Base-by-base conservation (phyloP, 2,329 filamentous ascomycete species). In the Ophiobolus disseminans region DNA sequence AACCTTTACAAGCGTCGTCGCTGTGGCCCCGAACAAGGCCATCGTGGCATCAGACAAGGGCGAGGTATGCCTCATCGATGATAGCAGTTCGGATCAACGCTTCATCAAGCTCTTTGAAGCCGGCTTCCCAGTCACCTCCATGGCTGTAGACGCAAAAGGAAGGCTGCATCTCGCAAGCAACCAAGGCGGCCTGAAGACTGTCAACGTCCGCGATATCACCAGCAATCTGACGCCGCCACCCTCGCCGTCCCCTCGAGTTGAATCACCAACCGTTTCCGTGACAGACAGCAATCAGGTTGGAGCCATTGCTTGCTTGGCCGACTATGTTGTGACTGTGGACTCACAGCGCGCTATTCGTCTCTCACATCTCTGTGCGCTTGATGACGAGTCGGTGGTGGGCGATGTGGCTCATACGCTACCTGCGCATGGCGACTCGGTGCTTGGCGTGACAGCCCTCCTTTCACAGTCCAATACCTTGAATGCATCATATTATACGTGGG, bases 401-500 rank as follows among this genome's bases (percentile, higher is more conserved):
- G 62, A 70, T 7, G 60, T 65, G 26, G 54, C 74, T 16, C 69
- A 74, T n/a, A 71, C 76, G 8, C 72, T 86, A 40, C 76, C 80
- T 3, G 83, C 82, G 13, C 84, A 87, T 63, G 76, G 78, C 36
- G 81, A 82, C 51, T 75, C 82, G 17, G 80, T 86, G 4, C 73
- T 91, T 32, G 94, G 94, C 11, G 86, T 97, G 1, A 82, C 86
- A 42, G 57, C 57, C 16, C 73, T 85, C 0, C 75, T 97, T 4
- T 72, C 80, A 3, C 76, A 77, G 17, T 80, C 84, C 0, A 89
- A 89, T 49, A 69, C 77, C 4, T 74, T 84, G 19, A 79, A 82
- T 17, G 86, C 90, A 1, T 82, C 86, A 7, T 97, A 97, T 65
- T 86, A 92, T 57, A 97, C 92, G 0, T 99, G 92, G 90, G 92